These are phyloP conservation scores for Metschnikowia peoriensis DNA, from an alignment of 805 yeast genomes.

Conservation along the genomic window DNA sequence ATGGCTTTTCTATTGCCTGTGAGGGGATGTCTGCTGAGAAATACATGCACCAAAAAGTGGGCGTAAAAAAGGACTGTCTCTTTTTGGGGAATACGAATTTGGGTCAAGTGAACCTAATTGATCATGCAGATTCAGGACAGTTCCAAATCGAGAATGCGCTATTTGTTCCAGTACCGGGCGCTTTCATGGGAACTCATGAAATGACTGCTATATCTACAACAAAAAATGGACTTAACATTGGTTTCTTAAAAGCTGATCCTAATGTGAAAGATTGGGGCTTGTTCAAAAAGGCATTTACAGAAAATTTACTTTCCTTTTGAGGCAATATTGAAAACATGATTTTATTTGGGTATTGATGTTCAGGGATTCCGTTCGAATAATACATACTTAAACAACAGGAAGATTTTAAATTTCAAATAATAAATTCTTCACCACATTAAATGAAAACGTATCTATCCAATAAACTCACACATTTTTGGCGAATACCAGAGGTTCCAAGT, in stretches of 20 bases:
- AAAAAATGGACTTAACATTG: constrained; percentile 9
- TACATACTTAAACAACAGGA: no score
- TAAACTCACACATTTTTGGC: no score
- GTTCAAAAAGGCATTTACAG: neutral
- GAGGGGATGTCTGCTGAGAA: constrained; percentile 3
- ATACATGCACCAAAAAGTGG: neutral
- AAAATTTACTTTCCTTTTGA: neutral
- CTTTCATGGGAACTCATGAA: constrained; percentile 5
- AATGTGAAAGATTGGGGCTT: constrained; percentile 6
- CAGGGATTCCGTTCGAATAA: no score
- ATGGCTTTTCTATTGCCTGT: constrained; percentile 3
- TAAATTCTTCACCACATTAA: no score
- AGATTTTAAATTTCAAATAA: no score
- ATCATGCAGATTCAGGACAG: neutral
- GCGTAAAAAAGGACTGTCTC: neutral
- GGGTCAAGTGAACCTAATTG: constrained; percentile 4
- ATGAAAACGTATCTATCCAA: no score
- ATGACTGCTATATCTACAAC: constrained; percentile 3
- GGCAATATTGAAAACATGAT: neutral
- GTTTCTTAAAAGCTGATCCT: constrained; percentile 2
- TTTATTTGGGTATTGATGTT: no score
- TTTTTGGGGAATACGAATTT: constrained; percentile 6
- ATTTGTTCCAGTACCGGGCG: constrained; percentile 5
- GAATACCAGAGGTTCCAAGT: neutral
- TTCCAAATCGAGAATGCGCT: constrained; percentile 5